These are phyloP conservation scores for Ploettnerulaceae sp. DNA, from an alignment of 2,329 filamentous ascomycete genomes.

Conservation along the genomic window DNA sequence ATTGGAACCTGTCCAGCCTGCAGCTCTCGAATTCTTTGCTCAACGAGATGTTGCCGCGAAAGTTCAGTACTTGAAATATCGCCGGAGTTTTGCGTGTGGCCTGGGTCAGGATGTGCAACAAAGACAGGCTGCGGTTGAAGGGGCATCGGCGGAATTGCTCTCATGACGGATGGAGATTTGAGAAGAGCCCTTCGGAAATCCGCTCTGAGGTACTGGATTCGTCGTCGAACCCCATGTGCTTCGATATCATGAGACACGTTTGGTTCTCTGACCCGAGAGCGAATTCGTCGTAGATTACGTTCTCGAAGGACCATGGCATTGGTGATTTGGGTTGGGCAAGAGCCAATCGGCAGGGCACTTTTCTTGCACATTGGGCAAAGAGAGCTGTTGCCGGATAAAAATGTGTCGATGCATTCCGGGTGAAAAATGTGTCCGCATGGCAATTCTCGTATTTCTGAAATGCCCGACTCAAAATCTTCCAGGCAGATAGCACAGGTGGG, in stretches of 20 bases:
- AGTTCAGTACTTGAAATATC: slow-evolving; percentile 7
- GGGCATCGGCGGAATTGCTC: slow-evolving; percentile 9
- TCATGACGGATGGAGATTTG: background rate
- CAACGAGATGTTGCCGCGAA: slow-evolving; percentile 22
- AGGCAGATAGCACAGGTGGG: slow-evolving; percentile 87
- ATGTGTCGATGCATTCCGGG: slow-evolving; percentile 83
- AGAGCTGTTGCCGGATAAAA: slow-evolving; percentile 72
- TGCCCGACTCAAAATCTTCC: slow-evolving; percentile 66
- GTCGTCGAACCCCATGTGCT: slow-evolving; percentile 4
- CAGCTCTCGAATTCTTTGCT: slow-evolving; percentile 27
- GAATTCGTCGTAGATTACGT: slow-evolving; percentile 54
- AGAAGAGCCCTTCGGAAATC: slow-evolving; percentile 12
- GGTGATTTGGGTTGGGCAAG: slow-evolving; percentile 63
- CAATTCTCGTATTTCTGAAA: slow-evolving; percentile 74
- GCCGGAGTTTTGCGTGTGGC: background rate
- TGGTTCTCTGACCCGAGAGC: slow-evolving; percentile 22
- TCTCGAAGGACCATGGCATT: slow-evolving; percentile 85
- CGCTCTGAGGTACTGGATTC: slow-evolving; percentile 11
- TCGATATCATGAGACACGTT: slow-evolving; percentile 16
- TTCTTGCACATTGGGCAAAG: slow-evolving; percentile 90
- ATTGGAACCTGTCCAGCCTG: slow-evolving; percentile 21
- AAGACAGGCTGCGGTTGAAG: slow-evolving; percentile 16
- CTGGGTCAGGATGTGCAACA: slow-evolving; percentile 9
- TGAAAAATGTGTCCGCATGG: slow-evolving; percentile 93
- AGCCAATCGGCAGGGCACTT: slow-evolving; percentile 66